A percentile compares a stretch with the other conserved stretches of the same genome.
phyloP scores from a whole-genome alignment of 2,329 filamentous ascomycete genomes.

The Chlorencoelia australis region DNA sequence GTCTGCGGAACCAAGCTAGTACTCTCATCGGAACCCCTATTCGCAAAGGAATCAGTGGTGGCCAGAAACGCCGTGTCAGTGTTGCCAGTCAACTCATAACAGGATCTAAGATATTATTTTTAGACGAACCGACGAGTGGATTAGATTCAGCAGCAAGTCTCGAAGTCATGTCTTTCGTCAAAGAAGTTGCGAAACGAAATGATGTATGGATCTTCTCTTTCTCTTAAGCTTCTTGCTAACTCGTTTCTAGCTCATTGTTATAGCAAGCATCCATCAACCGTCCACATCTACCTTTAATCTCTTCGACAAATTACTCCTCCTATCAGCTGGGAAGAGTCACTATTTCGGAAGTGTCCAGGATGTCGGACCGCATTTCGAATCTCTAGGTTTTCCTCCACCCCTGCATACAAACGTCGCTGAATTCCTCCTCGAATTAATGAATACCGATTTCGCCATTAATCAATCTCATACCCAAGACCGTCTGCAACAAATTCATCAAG shows the following conservation, averaged over 20 bases:
- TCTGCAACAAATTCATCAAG: conserved; percentile 41
- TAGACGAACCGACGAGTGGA: conserved; percentile 83
- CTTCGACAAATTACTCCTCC: conserved; percentile 68
- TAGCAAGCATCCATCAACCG: conserved; percentile 79
- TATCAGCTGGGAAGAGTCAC: conserved; percentile 60
- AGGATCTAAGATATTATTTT: conserved; percentile 51
- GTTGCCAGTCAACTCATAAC: conserved; percentile 77
- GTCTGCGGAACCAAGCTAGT: conserved; percentile 57
- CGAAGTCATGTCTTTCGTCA: conserved; percentile 63
- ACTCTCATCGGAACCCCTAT: conserved; percentile 74
- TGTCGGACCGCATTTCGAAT: conserved; percentile 53
- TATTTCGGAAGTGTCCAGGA: conserved; percentile 58
- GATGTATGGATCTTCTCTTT: conserved; percentile 46
- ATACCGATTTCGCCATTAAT: conserved; percentile 58
- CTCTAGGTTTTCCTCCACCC: conserved; percentile 52
- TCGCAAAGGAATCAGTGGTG: conserved; percentile 73
- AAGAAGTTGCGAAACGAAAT: conserved; percentile 17
- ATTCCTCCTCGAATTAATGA: conserved; percentile 68
- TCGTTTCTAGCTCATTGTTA: conserved; percentile 52
- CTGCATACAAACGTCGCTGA: conserved; percentile 70
- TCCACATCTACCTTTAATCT: conserved; percentile 69
- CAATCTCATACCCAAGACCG: conserved; percentile 36
- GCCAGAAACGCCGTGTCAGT: conserved; percentile 72
- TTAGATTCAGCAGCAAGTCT: conserved; percentile 54
- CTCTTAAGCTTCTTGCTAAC: conserved; percentile 33